phyloP scores from a whole-genome alignment of 345 rosid species.

The Dipteronia dyeriana region DNA sequence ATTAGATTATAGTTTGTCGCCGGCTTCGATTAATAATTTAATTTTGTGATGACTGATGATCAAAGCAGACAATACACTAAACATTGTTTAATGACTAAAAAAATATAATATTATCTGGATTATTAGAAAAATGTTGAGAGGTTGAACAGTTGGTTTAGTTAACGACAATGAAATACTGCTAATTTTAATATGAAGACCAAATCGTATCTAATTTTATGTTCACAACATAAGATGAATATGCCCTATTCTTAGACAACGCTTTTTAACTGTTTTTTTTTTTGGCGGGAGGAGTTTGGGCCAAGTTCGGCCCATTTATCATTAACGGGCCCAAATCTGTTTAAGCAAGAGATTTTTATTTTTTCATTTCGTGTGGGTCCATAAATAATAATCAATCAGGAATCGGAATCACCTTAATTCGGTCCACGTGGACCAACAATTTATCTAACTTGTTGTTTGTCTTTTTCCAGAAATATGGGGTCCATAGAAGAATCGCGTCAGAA shows the following conservation, averaged over 20 bases:
- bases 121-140: slow-evolving; percentile 26
- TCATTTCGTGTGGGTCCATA: background rate
- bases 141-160: background rate
- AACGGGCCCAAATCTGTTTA: background rate
- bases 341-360: background rate
- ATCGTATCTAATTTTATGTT: background rate
- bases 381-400: background rate
- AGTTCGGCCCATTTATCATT: background rate
- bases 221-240: background rate
- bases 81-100: no score
- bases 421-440: background rate
- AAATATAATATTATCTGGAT: no score
- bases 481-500: background rate
- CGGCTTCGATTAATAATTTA: no score
- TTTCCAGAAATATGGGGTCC: background rate
- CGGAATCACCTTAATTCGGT: background rate
- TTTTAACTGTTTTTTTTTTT: background rate
- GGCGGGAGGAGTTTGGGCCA: background rate
- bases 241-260: background rate
- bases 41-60: no score
- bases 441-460: background rate
- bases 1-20: no score
- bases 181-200: background rate
- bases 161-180: background rate
- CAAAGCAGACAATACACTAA: no score